phyloP scores from a whole-genome alignment of 305 asterid species.

The Fraxinus floribunda region DNA sequence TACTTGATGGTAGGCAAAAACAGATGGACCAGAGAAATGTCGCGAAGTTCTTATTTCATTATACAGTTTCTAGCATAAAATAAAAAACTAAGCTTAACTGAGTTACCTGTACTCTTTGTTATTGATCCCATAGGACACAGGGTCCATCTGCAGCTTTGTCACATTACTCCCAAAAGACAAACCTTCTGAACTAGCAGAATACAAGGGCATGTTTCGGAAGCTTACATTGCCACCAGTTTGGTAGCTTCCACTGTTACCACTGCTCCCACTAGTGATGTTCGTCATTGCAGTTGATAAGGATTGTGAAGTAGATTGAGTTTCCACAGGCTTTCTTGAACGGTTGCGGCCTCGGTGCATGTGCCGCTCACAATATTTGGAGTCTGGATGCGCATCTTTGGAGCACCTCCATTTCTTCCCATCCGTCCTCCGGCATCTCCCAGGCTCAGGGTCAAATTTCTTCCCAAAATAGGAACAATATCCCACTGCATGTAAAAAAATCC shows the following conservation, averaged over 20 bases:
- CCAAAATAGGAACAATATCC: conserved; percentile 86
- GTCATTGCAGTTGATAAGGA: conserved; percentile 65
- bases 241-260: conserved; percentile 50
- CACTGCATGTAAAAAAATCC: conserved; percentile 45
- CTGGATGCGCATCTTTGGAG: conserved; percentile 93
- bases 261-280: conserved; percentile 56
- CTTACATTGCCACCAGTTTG: conserved; percentile 55
- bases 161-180: conserved; percentile 55
- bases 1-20: background rate
- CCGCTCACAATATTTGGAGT: conserved; percentile 99
- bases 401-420: conserved; percentile 99
- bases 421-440: conserved; percentile 98
- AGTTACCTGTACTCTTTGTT: conserved; percentile 77
- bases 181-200: conserved; percentile 58
- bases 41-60: background rate
- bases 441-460: conserved; percentile 91
- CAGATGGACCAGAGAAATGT: background rate
- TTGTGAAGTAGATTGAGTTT: conserved; percentile 85
- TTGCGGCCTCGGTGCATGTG: conserved; percentile 99
- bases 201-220: conserved; percentile 59
- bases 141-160: conserved; percentile 77
- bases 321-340: conserved; percentile 99
- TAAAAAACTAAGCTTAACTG: conserved; percentile 14
- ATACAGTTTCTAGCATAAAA: background rate
- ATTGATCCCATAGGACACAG: conserved; percentile 57